Evolutionary conservation across 768 basidiomycete species (phyloP).

Genomic region (Sarcodon aspratus): DNA sequence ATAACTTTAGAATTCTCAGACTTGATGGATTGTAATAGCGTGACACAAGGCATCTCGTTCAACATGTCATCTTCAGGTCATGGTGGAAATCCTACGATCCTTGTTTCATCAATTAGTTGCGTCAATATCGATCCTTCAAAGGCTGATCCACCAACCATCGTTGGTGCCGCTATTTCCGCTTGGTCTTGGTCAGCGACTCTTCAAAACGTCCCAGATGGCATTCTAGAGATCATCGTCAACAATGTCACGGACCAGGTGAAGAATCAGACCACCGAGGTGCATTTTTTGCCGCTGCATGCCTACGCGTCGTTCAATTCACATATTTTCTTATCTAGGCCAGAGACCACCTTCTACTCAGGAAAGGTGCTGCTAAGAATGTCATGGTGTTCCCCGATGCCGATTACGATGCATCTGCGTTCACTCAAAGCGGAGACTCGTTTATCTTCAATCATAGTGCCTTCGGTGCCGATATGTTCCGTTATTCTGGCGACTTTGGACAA

Average conservation of each 20-base stretch:
- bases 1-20: conserved; percentile 73
- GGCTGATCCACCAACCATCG: conserved; percentile 35
- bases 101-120: conserved; percentile 33
- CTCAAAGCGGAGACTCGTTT: conserved; percentile 50
- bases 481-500: conserved; percentile 77
- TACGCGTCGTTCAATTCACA: neutral
- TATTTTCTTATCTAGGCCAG: conserved; percentile 26
- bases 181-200: conserved; percentile 75
- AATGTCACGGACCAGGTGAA: conserved; percentile 34
- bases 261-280: conserved; percentile 44
- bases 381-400: conserved; percentile 84
- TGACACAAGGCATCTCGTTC: conserved; percentile 53
- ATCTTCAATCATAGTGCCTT: conserved; percentile 72
- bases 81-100: conserved; percentile 43
- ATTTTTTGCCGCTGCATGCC: conserved; percentile 13
- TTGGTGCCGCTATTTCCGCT: conserved; percentile 42
- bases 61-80: conserved; percentile 61
- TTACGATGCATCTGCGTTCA: conserved; percentile 55
- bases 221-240: conserved; percentile 60
- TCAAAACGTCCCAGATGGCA: conserved; percentile 68
- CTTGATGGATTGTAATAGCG: conserved; percentile 59
- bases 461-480: conserved; percentile 83
- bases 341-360: conserved; percentile 75
- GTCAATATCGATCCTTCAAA: conserved; percentile 25
- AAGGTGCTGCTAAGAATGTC: conserved; percentile 62